phyloP scores from a whole-genome alignment of 1,139 yeast genomes.

The Yamadazyma blattariae region DNA sequence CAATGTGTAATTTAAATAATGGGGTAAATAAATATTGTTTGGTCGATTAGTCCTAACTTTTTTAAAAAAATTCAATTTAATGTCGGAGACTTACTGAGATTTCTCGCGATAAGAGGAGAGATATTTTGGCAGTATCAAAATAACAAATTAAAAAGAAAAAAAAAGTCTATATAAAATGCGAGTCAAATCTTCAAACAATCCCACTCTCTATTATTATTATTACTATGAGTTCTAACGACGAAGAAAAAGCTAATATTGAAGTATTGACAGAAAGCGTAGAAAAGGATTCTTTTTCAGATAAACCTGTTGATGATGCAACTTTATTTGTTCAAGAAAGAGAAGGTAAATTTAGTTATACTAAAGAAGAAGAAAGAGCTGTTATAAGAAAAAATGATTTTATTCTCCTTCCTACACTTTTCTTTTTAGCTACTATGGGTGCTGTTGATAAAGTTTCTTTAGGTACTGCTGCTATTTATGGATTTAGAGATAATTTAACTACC shows the following conservation, averaged over 20 bases:
- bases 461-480: constrained; percentile 33
- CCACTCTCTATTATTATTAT: no score
- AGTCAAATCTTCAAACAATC: no score
- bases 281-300: not conserved
- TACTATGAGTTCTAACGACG: constrained; percentile 2
- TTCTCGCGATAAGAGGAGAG: no score
- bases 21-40: no score
- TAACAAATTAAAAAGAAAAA: no score
- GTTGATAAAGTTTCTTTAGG: constrained; percentile 34
- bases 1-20: no score
- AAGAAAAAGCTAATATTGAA: not conserved
- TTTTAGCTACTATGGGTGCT: constrained; percentile 37
- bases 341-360: constrained; percentile 12
- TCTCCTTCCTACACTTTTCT: constrained; percentile 29
- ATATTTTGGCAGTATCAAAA: not conserved
- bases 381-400: constrained; percentile 34
- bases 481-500: constrained; percentile 25
- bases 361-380: constrained; percentile 22
- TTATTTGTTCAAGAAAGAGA: constrained; percentile 14
- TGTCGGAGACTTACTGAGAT: no score
- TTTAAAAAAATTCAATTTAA: no score
- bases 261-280: not conserved
- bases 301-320: constrained; percentile 15
- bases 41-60: no score
- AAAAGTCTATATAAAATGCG: no score